Conservation (phyloP, 495 filamentous ascomycete genomes). For the Penicillium manginii region DNA sequence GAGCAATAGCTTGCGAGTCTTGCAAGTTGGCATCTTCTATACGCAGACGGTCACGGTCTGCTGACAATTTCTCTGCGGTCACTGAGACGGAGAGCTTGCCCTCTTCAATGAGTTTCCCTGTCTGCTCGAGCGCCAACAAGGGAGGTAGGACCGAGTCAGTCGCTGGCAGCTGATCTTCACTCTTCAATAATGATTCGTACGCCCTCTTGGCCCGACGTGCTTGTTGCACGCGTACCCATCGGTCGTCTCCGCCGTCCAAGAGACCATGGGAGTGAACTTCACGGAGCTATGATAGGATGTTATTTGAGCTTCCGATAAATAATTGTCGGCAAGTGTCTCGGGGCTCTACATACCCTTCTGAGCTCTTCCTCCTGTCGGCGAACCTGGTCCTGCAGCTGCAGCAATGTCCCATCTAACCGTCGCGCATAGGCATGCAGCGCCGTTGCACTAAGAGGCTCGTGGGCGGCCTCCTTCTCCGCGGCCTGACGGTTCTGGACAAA, state of each 20-base stretch:
- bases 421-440: conserved; percentile 43
- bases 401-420: conserved; percentile 66
- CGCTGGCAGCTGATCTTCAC: conserved; percentile 65
- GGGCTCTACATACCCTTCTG: conserved; percentile 43
- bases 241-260: conserved; percentile 39
- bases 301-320: conserved; percentile 15
- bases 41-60: conserved; percentile 56
- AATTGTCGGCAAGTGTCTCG: not conserved
- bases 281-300: conserved; percentile 42
- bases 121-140: conserved; percentile 69
- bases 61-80: conserved; percentile 57
- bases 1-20: conserved; percentile 58
- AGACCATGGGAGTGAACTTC: conserved; percentile 49
- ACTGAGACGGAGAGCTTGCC: conserved; percentile 61
- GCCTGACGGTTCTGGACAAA: conserved; percentile 43
- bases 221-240: conserved; percentile 53
- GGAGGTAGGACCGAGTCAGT: conserved; percentile 70
- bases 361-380: conserved; percentile 67
- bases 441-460: conserved; percentile 36
- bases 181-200: conserved; percentile 62
- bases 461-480: conserved; percentile 38
- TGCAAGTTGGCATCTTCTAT: conserved; percentile 62
- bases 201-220: conserved; percentile 62
- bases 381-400: conserved; percentile 66
- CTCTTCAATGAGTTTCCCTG: conserved; percentile 63